Evolutionary conservation across 805 yeast genomes (phyloP).

Genomic region (Metschnikowia orientalis): DNA sequence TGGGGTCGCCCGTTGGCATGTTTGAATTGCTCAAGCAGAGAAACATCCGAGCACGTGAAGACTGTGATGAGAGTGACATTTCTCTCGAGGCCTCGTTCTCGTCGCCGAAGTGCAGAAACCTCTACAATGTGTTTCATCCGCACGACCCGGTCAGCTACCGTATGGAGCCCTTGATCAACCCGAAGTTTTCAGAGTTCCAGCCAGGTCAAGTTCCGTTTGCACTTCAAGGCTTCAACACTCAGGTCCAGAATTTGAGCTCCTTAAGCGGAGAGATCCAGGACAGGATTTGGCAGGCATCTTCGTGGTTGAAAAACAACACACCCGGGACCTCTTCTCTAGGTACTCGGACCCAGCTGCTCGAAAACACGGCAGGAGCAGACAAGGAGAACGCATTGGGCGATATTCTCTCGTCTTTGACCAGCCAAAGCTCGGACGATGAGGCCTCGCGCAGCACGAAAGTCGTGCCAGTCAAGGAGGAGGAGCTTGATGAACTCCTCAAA

Average conservation of each 20-base stretch:
- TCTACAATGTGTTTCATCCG: slow-evolving; percentile 83
- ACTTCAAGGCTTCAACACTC: slow-evolving; percentile 47
- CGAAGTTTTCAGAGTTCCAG: slow-evolving; percentile 42
- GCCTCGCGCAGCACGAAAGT: slow-evolving; percentile 20
- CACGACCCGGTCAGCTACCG: slow-evolving; percentile 91
- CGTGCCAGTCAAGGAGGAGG: slow-evolving; percentile 25
- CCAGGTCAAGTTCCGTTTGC: slow-evolving; percentile 60
- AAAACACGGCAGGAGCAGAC: slow-evolving; percentile 9
- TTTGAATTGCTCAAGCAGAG: slow-evolving; percentile 69
- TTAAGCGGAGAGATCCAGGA: slow-evolving; percentile 38
- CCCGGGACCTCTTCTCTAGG: background rate
- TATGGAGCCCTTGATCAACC: slow-evolving; percentile 73
- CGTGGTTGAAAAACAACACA: slow-evolving; percentile 26
- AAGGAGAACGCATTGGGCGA: slow-evolving; percentile 41
- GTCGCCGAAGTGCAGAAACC: slow-evolving; percentile 57
- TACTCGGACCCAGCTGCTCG: slow-evolving; percentile 11
- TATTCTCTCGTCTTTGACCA: slow-evolving; percentile 28
- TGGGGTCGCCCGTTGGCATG: slow-evolving; percentile 90
- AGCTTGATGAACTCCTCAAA: slow-evolving; percentile 32
- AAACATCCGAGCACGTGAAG: slow-evolving; percentile 46
- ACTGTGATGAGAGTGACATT: slow-evolving; percentile 13
- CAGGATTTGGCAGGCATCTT: slow-evolving; percentile 30
- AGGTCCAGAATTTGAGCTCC: slow-evolving; percentile 39
- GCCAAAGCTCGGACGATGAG: slow-evolving; percentile 16
- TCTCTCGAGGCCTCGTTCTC: slow-evolving; percentile 18